phyloP scores from a whole-genome alignment of 257 asterid genomes.

The Eucommia ulmoides region DNA sequence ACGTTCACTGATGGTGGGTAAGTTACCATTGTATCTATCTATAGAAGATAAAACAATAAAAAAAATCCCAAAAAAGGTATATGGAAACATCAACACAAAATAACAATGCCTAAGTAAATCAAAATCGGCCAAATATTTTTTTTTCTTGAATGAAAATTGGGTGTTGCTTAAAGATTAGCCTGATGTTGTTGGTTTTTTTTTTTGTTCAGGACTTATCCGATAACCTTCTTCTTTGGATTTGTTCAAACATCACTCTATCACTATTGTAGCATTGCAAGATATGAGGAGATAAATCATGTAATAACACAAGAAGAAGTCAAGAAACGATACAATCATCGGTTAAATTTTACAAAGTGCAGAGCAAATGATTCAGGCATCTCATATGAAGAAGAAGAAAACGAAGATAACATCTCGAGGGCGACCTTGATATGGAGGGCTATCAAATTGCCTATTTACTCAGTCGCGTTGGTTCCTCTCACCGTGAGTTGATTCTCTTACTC shows the following conservation, averaged over 20 bases:
- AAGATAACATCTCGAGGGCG: slow-evolving; percentile 37
- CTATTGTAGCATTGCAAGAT: slow-evolving; percentile 8
- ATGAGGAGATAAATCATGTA: slow-evolving; percentile 6
- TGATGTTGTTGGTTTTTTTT: too few species aligned
- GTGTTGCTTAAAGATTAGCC: too few species aligned
- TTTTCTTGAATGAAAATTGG: too few species aligned
- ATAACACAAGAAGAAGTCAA: slow-evolving; percentile 12
- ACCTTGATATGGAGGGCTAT: slow-evolving; percentile 83
- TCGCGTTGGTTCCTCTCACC: slow-evolving; percentile 63
- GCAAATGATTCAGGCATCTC: slow-evolving; percentile 13
- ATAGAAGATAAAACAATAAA: too few species aligned
- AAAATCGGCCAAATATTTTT: too few species aligned
- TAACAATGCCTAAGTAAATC: too few species aligned
- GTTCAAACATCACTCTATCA: slow-evolving; percentile 18
- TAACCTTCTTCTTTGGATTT: slow-evolving; percentile 15
- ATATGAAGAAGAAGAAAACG: slow-evolving; percentile 19
- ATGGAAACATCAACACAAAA: too few species aligned
- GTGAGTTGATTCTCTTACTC: slow-evolving; percentile 33
- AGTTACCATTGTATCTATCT: too few species aligned
- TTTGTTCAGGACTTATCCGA: slow-evolving; percentile 36
- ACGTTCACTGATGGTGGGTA: too few species aligned
- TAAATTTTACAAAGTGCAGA: slow-evolving; percentile 19
- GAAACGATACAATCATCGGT: slow-evolving; percentile 4
- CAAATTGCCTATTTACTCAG: slow-evolving; percentile 58
- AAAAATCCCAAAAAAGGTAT: too few species aligned